Conservation (phyloP, 2,329 filamentous ascomycete genomes). For the Tricladium varicosporioides region DNA sequence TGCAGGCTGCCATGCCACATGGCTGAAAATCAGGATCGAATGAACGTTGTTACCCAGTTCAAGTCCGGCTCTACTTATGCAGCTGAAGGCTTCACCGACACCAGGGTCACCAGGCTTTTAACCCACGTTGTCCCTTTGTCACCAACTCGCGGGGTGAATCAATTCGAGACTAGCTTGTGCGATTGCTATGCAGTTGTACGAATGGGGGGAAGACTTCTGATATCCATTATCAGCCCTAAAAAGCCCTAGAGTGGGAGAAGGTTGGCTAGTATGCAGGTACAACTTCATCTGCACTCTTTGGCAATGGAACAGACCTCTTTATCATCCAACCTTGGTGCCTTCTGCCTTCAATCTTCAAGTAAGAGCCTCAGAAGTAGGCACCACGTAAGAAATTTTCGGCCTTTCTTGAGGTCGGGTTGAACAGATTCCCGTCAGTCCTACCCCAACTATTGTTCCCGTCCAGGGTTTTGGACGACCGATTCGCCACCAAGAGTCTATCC, state of each 20-base stretch:
- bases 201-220: no score
- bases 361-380: conserved; percentile 22
- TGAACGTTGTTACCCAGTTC: not conserved
- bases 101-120: not conserved
- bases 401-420: conserved; percentile 11
- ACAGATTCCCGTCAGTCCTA: conserved; percentile 5
- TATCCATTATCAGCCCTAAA: not conserved
- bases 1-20: conserved; percentile 13
- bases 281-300: not conserved
- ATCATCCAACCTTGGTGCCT: not conserved
- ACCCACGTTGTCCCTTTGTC: not conserved
- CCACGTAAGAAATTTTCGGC: conserved; percentile 7
- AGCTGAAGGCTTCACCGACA: not conserved
- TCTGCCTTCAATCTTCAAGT: not conserved
- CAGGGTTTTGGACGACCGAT: conserved; percentile 19
- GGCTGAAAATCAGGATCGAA: conserved; percentile 2
- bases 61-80: not conserved
- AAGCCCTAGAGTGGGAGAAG: not conserved
- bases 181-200: no score
- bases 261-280: not conserved
- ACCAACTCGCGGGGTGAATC: not conserved
- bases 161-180: not conserved
- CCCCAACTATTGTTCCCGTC: conserved; percentile 11
- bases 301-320: not conserved
- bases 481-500: conserved; percentile 23